Evolutionary conservation across 345 rosid species (phyloP).

Genomic region (Lepidium africanum): DNA sequence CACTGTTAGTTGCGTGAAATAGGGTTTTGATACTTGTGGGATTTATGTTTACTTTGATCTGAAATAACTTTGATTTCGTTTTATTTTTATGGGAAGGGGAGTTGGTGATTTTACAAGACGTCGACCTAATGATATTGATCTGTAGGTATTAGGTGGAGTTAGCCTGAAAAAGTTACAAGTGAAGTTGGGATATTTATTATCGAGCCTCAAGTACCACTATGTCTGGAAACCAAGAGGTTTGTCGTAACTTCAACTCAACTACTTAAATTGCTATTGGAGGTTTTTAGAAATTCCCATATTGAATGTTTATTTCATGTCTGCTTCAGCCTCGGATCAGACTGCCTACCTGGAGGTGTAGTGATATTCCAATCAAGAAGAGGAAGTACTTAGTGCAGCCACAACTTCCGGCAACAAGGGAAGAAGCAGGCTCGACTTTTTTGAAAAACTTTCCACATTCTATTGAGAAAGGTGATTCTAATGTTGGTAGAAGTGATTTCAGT

Average conservation of each 20-base stretch:
- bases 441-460: conserved; percentile 18
- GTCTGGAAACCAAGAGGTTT: conserved; percentile 59
- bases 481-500: conserved; percentile 15
- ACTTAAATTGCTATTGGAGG: neutral
- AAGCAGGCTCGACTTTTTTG: conserved; percentile 10
- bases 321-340: conserved; percentile 47
- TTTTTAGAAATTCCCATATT: neutral
- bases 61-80: neutral
- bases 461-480: conserved; percentile 23
- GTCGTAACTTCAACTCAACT: conserved; percentile 28
- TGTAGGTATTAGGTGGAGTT: conserved; percentile 19
- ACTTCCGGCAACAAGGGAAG: conserved; percentile 35
- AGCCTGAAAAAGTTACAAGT: conserved; percentile 3
- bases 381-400: conserved; percentile 40
- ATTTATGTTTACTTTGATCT: neutral
- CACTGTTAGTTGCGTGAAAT: conserved; percentile 12
- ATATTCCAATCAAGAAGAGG: conserved; percentile 85
- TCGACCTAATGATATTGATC: neutral
- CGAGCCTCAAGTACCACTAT: conserved; percentile 30
- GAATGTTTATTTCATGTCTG: neutral
- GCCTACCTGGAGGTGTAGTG: conserved; percentile 39
- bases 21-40: neutral
- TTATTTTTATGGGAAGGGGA: neutral
- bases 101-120: too few relatives aligned
- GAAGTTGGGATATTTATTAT: conserved; percentile 10